Evolutionary conservation across 139 green algal genomes (phyloP).

Genomic region (Tetratostichococcus sp.): DNA sequence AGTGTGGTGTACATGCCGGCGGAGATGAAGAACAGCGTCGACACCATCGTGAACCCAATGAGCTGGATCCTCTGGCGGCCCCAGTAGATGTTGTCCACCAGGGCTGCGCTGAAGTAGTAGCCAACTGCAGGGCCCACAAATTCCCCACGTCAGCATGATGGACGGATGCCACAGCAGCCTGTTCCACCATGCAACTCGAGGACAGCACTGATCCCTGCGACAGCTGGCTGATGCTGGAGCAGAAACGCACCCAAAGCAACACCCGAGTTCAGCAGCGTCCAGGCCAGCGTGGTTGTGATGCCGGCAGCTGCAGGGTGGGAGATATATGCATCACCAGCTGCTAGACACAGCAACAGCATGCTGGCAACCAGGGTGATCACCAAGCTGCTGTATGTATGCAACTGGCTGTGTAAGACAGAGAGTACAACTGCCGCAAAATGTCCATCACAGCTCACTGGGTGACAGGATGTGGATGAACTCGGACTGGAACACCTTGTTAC

Average conservation of each 20-base stretch:
- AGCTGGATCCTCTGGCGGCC: conserved; percentile 48
- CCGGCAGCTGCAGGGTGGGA: conserved; percentile 20
- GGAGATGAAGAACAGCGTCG: conserved; percentile 59
- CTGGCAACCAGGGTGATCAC: too few species aligned
- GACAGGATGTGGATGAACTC: conserved; percentile 50
- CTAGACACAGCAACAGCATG: too few species aligned
- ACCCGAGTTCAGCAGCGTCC: conserved; percentile 66
- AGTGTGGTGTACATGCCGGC: conserved; percentile 44
- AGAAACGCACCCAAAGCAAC: conserved; percentile 36
- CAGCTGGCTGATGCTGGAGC: too few species aligned
- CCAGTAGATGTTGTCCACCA: conserved; percentile 57
- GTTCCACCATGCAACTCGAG: too few species aligned
- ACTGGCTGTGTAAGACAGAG: too few species aligned
- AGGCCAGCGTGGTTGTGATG: conserved; percentile 49
- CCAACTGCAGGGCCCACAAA: conserved; percentile 18
- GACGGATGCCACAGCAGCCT: too few species aligned
- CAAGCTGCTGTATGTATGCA: too few species aligned
- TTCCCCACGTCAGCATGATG: too few species aligned
- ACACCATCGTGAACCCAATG: conserved; percentile 50
- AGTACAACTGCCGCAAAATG: too few species aligned
- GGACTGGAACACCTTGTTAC: conserved; percentile 66
- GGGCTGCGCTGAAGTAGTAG: conserved; percentile 59
- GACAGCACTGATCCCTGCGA: too few species aligned
- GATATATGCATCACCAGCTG: too few species aligned
- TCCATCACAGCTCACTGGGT: conserved; percentile 20